Evolutionary conservation across 768 basidiomycete genomes (phyloP).

Genomic region (Dacryopinax spathularia): DNA sequence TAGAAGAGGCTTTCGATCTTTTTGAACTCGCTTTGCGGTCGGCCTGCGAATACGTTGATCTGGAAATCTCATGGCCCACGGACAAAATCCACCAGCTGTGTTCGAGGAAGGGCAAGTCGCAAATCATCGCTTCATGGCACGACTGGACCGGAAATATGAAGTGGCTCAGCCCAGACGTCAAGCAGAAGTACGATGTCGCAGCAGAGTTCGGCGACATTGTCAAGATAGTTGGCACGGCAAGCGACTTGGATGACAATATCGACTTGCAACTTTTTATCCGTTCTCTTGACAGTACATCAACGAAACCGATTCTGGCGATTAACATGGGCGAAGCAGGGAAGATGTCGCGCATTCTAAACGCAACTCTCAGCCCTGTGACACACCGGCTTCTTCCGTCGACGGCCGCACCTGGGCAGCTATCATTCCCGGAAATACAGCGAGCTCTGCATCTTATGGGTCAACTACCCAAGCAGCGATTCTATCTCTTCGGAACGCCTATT

Average conservation of each 20-base stretch:
- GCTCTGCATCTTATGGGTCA: constrained; percentile 71
- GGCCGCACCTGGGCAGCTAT: constrained; percentile 88
- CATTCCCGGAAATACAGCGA: constrained; percentile 71
- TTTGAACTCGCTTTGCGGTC: constrained; percentile 63
- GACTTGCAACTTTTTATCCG: constrained; percentile 57
- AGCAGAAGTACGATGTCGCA: constrained; percentile 56
- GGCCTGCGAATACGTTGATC: constrained; percentile 85
- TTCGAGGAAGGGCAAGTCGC: constrained; percentile 50
- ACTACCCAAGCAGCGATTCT: constrained; percentile 59
- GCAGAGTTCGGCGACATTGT: constrained; percentile 66
- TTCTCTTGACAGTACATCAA: constrained; percentile 29
- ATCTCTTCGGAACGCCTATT: constrained; percentile 83
- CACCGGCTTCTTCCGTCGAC: constrained; percentile 73
- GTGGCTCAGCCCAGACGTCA: constrained; percentile 58
- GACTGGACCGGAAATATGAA: constrained; percentile 77
- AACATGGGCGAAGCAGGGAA: constrained; percentile 88
- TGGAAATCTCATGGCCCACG: constrained; percentile 67
- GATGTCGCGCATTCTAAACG: constrained; percentile 76
- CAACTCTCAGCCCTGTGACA: constrained; percentile 76
- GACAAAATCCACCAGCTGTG: constrained; percentile 45
- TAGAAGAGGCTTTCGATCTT: constrained; percentile 58
- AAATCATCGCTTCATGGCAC: constrained; percentile 87
- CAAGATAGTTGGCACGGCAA: constrained; percentile 84
- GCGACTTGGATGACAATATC: constrained; percentile 61
- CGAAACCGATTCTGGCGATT: constrained; percentile 83